Conservation (phyloP, 805 yeast species). For the Candida anglica region DNA sequence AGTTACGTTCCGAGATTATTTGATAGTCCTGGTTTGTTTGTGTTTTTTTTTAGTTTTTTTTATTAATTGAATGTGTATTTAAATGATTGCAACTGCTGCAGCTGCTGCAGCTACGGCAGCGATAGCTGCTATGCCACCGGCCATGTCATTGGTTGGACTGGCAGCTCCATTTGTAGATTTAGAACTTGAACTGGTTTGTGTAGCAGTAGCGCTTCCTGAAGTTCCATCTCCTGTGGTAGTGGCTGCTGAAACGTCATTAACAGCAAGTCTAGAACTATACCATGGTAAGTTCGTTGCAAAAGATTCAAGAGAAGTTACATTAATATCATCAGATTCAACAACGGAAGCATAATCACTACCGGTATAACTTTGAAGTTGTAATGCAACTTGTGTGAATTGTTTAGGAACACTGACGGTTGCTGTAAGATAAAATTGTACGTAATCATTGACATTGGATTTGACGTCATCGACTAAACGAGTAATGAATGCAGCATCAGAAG, state of each 20-base stretch:
- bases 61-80: too few relatives aligned
- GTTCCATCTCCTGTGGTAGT: too few relatives aligned
- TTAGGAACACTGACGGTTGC: slow-evolving; percentile 1
- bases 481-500: slow-evolving; percentile 8
- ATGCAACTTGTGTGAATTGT: slow-evolving; percentile 1
- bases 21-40: too few relatives aligned
- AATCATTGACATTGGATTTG: slow-evolving; percentile 7
- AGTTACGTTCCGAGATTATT: too few relatives aligned
- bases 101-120: slow-evolving; percentile 1
- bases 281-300: slow-evolving; percentile 11
- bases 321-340: slow-evolving; percentile 4
- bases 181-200: too few relatives aligned
- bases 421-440: slow-evolving; percentile 4
- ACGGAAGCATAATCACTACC: slow-evolving; percentile 1
- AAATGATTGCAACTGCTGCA: slow-evolving; percentile 1
- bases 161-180: slow-evolving; percentile 2
- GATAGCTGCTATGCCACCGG: neutral
- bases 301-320: slow-evolving; percentile 6
- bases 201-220: too few relatives aligned
- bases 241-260: too few relatives aligned
- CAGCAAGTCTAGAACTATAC: too few relatives aligned
- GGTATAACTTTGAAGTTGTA: slow-evolving; percentile 1
- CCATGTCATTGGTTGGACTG: neutral
- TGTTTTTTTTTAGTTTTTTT: too few relatives aligned
- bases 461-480: slow-evolving; percentile 10